Evolutionary conservation across 805 yeast genomes (phyloP).

Genomic region (Pichia membranifaciens): DNA sequence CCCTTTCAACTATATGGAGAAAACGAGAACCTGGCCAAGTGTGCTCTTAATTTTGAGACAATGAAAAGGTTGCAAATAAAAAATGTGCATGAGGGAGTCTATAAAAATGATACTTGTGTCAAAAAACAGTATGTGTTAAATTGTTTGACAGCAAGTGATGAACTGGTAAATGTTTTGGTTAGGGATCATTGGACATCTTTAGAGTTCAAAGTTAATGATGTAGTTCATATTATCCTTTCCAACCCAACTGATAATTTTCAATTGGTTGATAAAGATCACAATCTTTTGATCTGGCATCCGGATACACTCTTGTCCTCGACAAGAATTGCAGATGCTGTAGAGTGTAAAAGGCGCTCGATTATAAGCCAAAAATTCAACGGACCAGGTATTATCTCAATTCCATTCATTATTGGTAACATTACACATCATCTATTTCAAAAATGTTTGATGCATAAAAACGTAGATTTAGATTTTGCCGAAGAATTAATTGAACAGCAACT

Average conservation of each 20-base stretch:
- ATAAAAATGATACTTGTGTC: constrained; percentile 25
- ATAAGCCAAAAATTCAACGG: constrained; percentile 49
- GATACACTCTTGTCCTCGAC: constrained; percentile 81
- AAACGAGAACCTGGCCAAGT: constrained; percentile 29
- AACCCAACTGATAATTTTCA: constrained; percentile 26
- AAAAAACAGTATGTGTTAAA: constrained; percentile 49
- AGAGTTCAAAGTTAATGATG: constrained; percentile 44
- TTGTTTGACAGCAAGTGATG: constrained; percentile 37
- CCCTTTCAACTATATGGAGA: constrained; percentile 12
- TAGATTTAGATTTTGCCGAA: constrained; percentile 35
- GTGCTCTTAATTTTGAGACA: constrained; percentile 41
- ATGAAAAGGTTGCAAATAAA: constrained; percentile 45
- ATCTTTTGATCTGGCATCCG: constrained; percentile 76
- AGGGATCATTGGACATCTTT: constrained; percentile 58
- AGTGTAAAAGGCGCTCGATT: constrained; percentile 68
- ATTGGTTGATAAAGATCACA: constrained; percentile 48
- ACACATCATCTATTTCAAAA: constrained; percentile 72
- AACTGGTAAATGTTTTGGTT: constrained; percentile 39
- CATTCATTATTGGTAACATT: constrained; percentile 73
- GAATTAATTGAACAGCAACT: constrained; percentile 26
- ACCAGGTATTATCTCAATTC: constrained; percentile 60
- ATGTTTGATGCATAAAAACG: constrained; percentile 38
- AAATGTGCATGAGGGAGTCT: constrained; percentile 29
- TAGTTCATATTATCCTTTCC: constrained; percentile 55
- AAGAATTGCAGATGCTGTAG: constrained; percentile 64